Percentiles rank a stretch among this genome's conserved stretches.
phyloP scores from a whole-genome alignment of 1,284 basidiomycete species.

The Lentinula novae-zelandiae region DNA sequence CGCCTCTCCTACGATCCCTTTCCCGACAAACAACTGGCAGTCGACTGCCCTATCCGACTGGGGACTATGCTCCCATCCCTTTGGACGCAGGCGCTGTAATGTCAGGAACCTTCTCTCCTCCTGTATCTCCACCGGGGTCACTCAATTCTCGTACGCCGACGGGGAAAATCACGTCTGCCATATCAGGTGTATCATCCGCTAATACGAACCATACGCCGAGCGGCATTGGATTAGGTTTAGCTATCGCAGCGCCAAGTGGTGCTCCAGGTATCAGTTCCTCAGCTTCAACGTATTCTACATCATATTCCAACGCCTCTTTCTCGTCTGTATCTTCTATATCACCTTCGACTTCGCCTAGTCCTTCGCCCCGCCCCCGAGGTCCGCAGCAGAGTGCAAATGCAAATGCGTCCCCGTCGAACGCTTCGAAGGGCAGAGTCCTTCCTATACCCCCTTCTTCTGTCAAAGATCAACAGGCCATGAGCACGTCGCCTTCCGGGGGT shows the following conservation, averaged over 20 bases:
- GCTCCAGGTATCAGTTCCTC: conserved; percentile 17
- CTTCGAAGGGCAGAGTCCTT: not conserved
- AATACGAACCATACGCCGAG: conserved; percentile 9
- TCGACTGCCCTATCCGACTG: conserved; percentile 74
- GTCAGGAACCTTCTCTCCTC: conserved; percentile 48
- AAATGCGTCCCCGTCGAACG: not conserved
- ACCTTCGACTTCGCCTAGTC: conserved; percentile 15
- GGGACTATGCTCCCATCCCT: conserved; percentile 66
- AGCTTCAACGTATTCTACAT: conserved; percentile 20
- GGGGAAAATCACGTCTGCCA: not conserved
- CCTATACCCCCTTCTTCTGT: conserved; percentile 10
- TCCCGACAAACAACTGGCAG: conserved; percentile 32
- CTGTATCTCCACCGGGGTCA: conserved; percentile 56
- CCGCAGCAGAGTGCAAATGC: not conserved
- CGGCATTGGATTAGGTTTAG: conserved; percentile 28
- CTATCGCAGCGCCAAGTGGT: conserved; percentile 4
- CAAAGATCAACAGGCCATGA: conserved; percentile 4
- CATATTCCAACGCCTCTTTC: conserved; percentile 21
- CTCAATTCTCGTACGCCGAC: conserved; percentile 19
- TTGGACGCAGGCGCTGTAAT: conserved; percentile 13
- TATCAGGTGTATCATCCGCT: conserved; percentile 7
- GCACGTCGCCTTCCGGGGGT: conserved; percentile 34
- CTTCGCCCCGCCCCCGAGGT: not conserved
- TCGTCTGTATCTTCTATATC: conserved; percentile 24
- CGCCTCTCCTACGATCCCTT: conserved; percentile 49